Base-by-base conservation (phyloP, 164 flowering plant species). In the Piper betle region DNA sequence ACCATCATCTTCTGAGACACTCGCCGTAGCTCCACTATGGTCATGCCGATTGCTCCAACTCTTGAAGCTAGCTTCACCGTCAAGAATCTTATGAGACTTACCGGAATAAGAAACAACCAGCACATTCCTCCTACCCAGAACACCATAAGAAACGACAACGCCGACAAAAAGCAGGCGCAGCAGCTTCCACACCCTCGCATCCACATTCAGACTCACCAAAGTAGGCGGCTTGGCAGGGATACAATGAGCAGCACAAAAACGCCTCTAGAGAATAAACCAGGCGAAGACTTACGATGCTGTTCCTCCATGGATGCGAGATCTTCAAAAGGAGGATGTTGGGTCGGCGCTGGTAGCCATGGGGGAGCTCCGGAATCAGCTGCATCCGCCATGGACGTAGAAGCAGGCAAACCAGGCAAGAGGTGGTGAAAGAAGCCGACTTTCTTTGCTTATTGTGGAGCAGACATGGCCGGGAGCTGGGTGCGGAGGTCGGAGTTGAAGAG, bases 91-190 rank as follows among this genome's bases (percentile, higher is more conserved):
- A n/a, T n/a, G n/a, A n/a, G n/a, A n/a, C n/a, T n/a, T n/a, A n/a
- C n/a, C n/a, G n/a, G n/a, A n/a, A n/a, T n/a, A n/a, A n/a, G n/a
- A n/a, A 19, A 81, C 86, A 1, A 64, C 52, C 25, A 81, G 84
- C 4, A 75, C 75, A 62, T 77, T 82, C 66, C 80, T 55, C 16
- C 81, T 69, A 78, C 99, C 84, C 61, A 93, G 88, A 0, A 93
- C 75, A 6, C 97, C 96, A 58, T 93, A 93, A 39, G 95, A 88
- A 60, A 93, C 82, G 6, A 93, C 96, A 46, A 90, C 79, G 3
- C 99, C 99, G 18, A 89, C 96, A 57, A 89, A 77, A 11, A 89
- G 66, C 54, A 92, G 86, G 73, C 85, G 95, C 10, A 93, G 75
- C 67, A 93, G 84, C 78, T 93, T 96, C 96, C 97, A 93, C 64